phyloP scores from a whole-genome alignment of 2,329 filamentous ascomycete genomes.

The Raffaelea albimanens region DNA sequence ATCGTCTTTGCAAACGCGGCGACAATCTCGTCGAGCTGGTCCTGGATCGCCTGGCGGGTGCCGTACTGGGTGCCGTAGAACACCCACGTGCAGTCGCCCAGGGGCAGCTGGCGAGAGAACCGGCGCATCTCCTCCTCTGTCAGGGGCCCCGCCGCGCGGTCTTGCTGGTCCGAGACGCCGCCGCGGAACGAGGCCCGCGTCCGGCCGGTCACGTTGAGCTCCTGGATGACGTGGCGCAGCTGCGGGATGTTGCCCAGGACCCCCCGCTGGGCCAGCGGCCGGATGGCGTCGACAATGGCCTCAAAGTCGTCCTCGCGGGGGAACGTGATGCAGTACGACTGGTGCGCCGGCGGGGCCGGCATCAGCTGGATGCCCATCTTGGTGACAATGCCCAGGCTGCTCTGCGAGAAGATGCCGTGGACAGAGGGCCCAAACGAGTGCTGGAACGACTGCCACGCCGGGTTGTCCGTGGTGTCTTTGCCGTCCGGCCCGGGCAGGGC shows the following conservation, averaged over 20 bases:
- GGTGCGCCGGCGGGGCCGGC: conserved; percentile 24
- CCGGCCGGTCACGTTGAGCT: conserved; percentile 27
- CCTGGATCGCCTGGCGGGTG: conserved; percentile 16
- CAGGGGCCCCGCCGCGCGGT: conserved; percentile 17
- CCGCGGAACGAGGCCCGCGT: conserved; percentile 21
- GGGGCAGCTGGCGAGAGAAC: conserved; percentile 24
- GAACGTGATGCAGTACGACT: conserved; percentile 30
- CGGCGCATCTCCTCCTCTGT: conserved; percentile 20
- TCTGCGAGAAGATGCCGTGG: conserved; percentile 40
- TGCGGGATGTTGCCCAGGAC: conserved; percentile 36
- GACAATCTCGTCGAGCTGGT: conserved; percentile 30
- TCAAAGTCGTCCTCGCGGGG: conserved; percentile 25
- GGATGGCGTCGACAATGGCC: conserved; percentile 26
- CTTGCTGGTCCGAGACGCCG: not conserved
- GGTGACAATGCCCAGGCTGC: conserved; percentile 41
- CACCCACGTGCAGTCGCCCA: conserved; percentile 36
- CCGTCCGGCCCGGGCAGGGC: conserved; percentile 25
- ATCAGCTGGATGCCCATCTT: conserved; percentile 41
- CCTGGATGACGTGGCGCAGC: conserved; percentile 28
- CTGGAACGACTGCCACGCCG: conserved; percentile 28
- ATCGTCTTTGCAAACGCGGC: conserved; percentile 28
- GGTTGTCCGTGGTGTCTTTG: conserved; percentile 21
- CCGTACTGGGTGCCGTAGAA: conserved; percentile 39
- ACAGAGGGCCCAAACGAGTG: conserved; percentile 29
- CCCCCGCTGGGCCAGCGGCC: conserved; percentile 19